Base-by-base conservation (phyloP, 2,329 filamentous ascomycete species). In the Ceratocystis cubensis region DNA sequence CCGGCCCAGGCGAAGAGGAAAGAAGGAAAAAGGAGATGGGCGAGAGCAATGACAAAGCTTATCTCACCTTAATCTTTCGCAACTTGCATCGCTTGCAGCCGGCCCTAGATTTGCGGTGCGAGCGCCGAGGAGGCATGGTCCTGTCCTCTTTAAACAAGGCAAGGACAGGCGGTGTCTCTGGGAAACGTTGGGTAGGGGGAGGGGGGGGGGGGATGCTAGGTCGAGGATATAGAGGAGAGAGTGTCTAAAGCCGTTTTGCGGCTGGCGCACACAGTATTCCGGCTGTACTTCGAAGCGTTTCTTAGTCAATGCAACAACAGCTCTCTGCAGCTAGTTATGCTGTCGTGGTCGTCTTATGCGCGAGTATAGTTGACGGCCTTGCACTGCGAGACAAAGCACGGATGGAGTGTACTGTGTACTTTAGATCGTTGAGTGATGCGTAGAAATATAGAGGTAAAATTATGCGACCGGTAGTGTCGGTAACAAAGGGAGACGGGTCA, bases 21-120 rank as follows among this genome's bases (percentile, higher is more conserved):
- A 30, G 25, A 28, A 17, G 6, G n/a, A 61, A 13, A 37, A 37
- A 37, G 25, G 17, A 33, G 30, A 33, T 50, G 48, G 48, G n/a
- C 48, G 22, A 53, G 53, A 30, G 20, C 15, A 33, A 57, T 25
- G 53, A 45, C 41, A 44, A n/a, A 63, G 61, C 45, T 17, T 25
- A 41, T 59, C 65, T 66, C 59, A 86, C 85, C 82, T 88, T 88
- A 72, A 88, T 87, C 75, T 88, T 88, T 69, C 86, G 79, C 66
- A 79, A 78, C 75, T 88, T 88, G 75, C 86, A 88, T 67, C 83
- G 78, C 69, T 81, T 79, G 71, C 86, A 88, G 59, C 86, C 86
- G 64, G 84, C 81, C 70, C 86, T 81, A 66, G 84, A 87, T 76
- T 88, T 88, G 73, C 86, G 88, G 75, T 88, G 86, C 53, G 85